Evolutionary conservation across 208 protist species (phyloP), one percentile per base, ranked within the genome.

Genomic region (Trypanosoma scelopori): DNA sequence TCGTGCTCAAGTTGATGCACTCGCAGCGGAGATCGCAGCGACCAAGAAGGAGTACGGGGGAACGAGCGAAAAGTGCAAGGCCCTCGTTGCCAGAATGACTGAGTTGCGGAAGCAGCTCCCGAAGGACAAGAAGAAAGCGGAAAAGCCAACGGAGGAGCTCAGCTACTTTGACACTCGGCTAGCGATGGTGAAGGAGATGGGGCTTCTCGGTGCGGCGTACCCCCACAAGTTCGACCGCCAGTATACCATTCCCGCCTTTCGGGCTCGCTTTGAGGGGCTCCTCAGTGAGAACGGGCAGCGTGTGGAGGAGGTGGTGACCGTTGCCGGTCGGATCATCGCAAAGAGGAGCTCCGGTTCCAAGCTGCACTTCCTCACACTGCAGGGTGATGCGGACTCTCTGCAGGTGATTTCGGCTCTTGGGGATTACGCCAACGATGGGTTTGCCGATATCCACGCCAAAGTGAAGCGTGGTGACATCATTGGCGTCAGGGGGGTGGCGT

Each of bases 391-490:
- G 51, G 79, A 86, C 13, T 93, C 89, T 13, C 32, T 99, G n/a
- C 98, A 99, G 83, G 74, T 99, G 5, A 87, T 98, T 43, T 89
- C 84, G 11, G 49, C 77, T 0, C 4, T 83, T 11, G 48, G 39
- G 0, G 84, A 95, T 41, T 97, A 95, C 69, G 77, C 65, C 6
- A 64, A 74, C 46, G 85, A 89, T 3, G 84, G 83, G 30, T 99
- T 98, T 66, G 50, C 66, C 0, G 67, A 85, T 7, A 87, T 98
- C 47, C 91, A 98, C 70, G 66, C 57, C 18, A 64, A 81, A 42
- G 61, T 99, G 15, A 90, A 97, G 73, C 87, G 98, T 64, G 99
- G 99, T 59, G 99, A 99, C 78, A 98, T 99, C 39, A 93, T 99
- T 42, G 99, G 99, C 50, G 78, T 99, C 2, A 68, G 35, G 4